Percentiles rank a stretch among this genome's conserved stretches.
These are phyloP conservation scores for Curvularia sp. DNA, from an alignment of 2,329 filamentous ascomycete genomes.

Conservation along the genomic window DNA sequence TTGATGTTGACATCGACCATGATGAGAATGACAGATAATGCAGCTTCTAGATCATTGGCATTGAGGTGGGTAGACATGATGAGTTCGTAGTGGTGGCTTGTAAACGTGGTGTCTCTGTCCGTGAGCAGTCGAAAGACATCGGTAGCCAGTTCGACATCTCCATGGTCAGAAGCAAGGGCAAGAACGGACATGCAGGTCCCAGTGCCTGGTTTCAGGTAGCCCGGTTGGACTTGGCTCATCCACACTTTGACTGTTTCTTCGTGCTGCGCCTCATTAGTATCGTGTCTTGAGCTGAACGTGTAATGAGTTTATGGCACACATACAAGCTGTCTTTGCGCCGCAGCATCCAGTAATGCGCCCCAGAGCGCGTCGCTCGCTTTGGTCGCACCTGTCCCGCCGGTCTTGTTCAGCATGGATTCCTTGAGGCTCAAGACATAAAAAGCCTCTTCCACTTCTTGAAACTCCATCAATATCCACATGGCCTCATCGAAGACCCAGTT, in stretches of 20 bases:
- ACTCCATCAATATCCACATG: conserved; percentile 73
- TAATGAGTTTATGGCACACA: conserved; percentile 14
- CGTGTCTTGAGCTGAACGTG: background rate
- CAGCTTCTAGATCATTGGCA: conserved; percentile 67
- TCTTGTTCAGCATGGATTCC: conserved; percentile 35
- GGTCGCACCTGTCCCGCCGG: conserved; percentile 29
- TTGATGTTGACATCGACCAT: conserved; percentile 71
- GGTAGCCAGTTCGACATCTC: conserved; percentile 72
- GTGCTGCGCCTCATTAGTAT: conserved; percentile 54
- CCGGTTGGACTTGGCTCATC: conserved; percentile 67
- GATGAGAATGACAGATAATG: conserved; percentile 73
- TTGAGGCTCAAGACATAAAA: conserved; percentile 65
- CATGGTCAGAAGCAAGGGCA: conserved; percentile 71
- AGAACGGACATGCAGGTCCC: conserved; percentile 73
- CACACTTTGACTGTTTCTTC: conserved; percentile 74
- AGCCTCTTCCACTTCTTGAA: conserved; percentile 78
- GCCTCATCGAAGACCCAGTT: conserved; percentile 82
- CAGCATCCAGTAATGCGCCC: conserved; percentile 77
- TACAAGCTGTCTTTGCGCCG: conserved; percentile 67
- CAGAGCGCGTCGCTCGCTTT: conserved; percentile 65
- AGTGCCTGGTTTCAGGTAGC: conserved; percentile 67
- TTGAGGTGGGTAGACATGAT: conserved; percentile 74
- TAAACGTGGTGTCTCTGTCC: conserved; percentile 64
- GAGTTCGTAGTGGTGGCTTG: conserved; percentile 77
- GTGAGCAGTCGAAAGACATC: conserved; percentile 72